Percentiles rank a stretch among this genome's conserved stretches.
phyloP scores from a whole-genome alignment of 495 filamentous ascomycete genomes.

The Neurospora sp. region DNA sequence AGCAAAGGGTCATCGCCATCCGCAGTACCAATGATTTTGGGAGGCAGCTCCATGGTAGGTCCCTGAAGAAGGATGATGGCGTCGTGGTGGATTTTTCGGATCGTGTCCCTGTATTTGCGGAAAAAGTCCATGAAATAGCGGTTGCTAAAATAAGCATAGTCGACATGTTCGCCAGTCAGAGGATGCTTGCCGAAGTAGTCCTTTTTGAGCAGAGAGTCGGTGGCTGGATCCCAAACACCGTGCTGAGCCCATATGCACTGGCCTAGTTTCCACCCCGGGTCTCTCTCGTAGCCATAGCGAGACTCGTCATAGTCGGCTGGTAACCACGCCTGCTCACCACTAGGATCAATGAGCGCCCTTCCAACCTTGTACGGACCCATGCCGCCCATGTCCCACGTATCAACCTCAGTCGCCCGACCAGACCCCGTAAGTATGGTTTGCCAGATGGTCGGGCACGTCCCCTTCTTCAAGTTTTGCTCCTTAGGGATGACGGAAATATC shows the following conservation, averaged over 20 bases:
- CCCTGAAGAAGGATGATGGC: conserved; percentile 88
- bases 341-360: conserved; percentile 71
- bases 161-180: conserved; percentile 53
- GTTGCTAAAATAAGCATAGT: conserved; percentile 80
- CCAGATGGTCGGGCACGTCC: conserved; percentile 89
- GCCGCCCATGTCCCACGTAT: conserved; percentile 87
- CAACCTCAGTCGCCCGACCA: conserved; percentile 77
- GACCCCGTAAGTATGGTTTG: conserved; percentile 87
- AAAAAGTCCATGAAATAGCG: conserved; percentile 83
- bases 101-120: conserved; percentile 59
- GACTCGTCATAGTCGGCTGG: conserved; percentile 70
- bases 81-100: conserved; percentile 64
- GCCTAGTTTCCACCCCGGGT: conserved; percentile 80
- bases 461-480: conserved; percentile 87
- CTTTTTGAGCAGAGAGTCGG: conserved; percentile 66
- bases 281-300: conserved; percentile 82
- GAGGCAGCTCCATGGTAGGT: conserved; percentile 84
- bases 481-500: conserved; percentile 73
- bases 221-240: conserved; percentile 82
- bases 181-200: conserved; percentile 82
- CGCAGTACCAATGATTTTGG: conserved; percentile 71
- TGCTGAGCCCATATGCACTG: conserved; percentile 96
- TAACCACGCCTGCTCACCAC: conserved; percentile 78
- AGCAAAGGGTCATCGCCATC: conserved; percentile 78
- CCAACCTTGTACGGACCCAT: conserved; percentile 88